Conservation (phyloP, 352 stramenopile species). For the Globisporangium middletonii region DNA sequence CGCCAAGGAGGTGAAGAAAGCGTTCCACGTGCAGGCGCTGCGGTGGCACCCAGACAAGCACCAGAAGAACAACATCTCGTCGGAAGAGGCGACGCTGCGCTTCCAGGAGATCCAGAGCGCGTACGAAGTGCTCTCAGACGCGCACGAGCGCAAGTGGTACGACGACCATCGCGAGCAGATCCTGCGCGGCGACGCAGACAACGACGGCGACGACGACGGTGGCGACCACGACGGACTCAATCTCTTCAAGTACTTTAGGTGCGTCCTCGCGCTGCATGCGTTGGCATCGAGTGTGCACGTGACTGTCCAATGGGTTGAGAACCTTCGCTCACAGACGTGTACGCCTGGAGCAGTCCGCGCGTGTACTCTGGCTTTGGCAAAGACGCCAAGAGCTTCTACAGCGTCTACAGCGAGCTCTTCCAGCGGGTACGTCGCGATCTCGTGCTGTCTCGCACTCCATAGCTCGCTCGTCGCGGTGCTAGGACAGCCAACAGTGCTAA, state of each 20-base stretch:
- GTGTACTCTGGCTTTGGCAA: slow-evolving; percentile 77
- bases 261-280: slow-evolving; percentile 1
- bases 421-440: slow-evolving; percentile 29
- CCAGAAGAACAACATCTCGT: slow-evolving; percentile 59
- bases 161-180: slow-evolving; percentile 86
- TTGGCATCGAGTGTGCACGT: not conserved
- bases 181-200: slow-evolving; percentile 55
- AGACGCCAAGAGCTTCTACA: slow-evolving; percentile 73
- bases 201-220: slow-evolving; percentile 21
- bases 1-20: slow-evolving; percentile 64
- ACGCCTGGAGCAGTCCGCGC: slow-evolving; percentile 22
- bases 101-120: slow-evolving; percentile 86
- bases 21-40: slow-evolving; percentile 67
- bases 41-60: slow-evolving; percentile 87
- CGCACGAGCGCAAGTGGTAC: slow-evolving; percentile 86
- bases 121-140: slow-evolving; percentile 83
- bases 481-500: not conserved
- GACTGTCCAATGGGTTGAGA: slow-evolving; percentile 8
- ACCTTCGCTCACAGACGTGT: not conserved
- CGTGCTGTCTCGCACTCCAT: not conserved
- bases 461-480: not conserved
- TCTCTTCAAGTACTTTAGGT: slow-evolving; percentile 80
- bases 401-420: slow-evolving; percentile 68
- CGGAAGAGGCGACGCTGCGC: slow-evolving; percentile 65
- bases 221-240: slow-evolving; percentile 48